Base-by-base conservation (phyloP, 2,329 filamentous ascomycete species). In the Eutypa lata region DNA sequence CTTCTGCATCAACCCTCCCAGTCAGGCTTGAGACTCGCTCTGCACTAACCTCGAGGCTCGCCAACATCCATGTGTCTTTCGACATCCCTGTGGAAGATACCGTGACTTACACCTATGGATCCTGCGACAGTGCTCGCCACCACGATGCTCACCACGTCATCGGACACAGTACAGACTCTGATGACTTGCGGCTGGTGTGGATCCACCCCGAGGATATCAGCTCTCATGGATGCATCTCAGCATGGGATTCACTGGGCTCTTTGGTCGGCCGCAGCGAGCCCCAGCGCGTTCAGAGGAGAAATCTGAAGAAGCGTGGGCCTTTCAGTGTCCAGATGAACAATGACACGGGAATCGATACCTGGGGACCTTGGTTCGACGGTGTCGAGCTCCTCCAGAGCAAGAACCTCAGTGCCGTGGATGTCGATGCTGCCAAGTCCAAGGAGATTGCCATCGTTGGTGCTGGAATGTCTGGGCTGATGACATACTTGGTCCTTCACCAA, bases 391-490 rank as follows among this genome's bases (percentile, higher is more conserved):
- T 87, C 42, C 67, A 81, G 55, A 71, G 76, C 24, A 83, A 81
- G 60, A 71, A 82, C 56, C 75, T 81, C 16, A 73, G 74, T 46
- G 68, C 74, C 7, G 73, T 81, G 0, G 80, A 83, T 56, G 80
- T 80, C 5, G 66, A 73, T 3, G 67, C 74, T 7, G 77, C 78
- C 31, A 87, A 87, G 70, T 72, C 67, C 56, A 84, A 84, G 65
- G 69, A 72, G 45, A 76, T 88, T 55, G 85, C 77, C 49, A 88
- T 89, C 46, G 71, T 88, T 4, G 86, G 86, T 16, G 85, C 79
- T 13, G 85, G 85, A 7, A 87, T 88, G 78, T 73, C 81, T 2
- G 85, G 85, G 0, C 67, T 89, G 46, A 83, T 87, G 77, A 86
- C 78, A 2, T 77, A 72, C 53, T 70, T 82, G 7, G 66, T 68